Conservation (phyloP, 2,329 filamentous ascomycete genomes). For the Zasmidium cellare region DNA sequence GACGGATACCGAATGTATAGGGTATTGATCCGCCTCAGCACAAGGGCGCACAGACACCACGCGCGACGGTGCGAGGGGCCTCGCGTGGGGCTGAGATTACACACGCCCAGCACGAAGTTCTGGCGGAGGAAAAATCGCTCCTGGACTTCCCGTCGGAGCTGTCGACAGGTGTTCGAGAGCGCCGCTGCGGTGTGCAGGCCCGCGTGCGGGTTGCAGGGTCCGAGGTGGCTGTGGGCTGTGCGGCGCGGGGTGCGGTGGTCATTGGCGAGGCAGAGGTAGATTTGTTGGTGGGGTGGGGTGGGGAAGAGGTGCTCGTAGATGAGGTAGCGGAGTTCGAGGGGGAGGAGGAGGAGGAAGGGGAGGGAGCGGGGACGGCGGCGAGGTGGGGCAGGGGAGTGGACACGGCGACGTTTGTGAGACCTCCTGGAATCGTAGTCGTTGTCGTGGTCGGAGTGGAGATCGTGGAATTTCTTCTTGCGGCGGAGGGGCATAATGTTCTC, state of each 20-base stretch:
- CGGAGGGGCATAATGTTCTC: not conserved
- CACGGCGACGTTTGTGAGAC: not conserved
- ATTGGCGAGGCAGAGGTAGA: not conserved
- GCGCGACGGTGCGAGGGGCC: not conserved
- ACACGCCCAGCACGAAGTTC: not conserved
- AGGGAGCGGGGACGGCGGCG: no score
- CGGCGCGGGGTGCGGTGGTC: not conserved
- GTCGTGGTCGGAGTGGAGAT: not conserved
- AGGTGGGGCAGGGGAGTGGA: not conserved
- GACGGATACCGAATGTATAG: not conserved
- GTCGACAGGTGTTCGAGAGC: not conserved
- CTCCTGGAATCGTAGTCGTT: not conserved
- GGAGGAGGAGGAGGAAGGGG: not conserved
- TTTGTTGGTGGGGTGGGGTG: not conserved
- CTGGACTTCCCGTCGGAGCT: not conserved
- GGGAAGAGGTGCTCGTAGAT: not conserved
- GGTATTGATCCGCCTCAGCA: not conserved
- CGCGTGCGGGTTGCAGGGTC: not conserved
- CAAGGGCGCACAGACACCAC: not conserved
- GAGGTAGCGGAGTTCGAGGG: not conserved
- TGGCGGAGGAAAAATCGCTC: not conserved
- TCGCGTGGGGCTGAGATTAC: not conserved
- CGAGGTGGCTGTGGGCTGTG: not conserved
- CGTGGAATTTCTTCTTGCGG: not conserved
- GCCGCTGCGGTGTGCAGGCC: not conserved